These are phyloP conservation scores for Geranium rotundifolium DNA, from an alignment of 345 rosid species.

Conservation along the genomic window DNA sequence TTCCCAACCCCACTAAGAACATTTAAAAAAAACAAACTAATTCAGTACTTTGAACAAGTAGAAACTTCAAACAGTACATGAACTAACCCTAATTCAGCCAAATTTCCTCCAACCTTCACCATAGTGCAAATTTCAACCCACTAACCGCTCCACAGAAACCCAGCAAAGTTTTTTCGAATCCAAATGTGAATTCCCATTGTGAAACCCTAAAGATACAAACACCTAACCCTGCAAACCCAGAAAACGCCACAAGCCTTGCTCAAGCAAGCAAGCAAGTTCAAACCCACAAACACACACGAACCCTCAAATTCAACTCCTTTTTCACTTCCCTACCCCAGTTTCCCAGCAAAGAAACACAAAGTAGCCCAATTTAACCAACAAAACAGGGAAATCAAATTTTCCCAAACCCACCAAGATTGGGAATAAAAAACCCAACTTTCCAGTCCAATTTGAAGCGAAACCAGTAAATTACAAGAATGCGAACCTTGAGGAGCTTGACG, in stretches of 20 bases:
- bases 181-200: not conserved
- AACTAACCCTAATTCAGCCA: too few species aligned
- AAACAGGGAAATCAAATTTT: not conserved
- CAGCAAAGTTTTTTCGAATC: too few species aligned
- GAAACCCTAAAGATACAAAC: not conserved
- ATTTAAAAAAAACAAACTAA: too few species aligned
- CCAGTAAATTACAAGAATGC: conserved; percentile 10
- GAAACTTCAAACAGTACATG: too few species aligned
- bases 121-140: too few species aligned
- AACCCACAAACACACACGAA: not conserved
- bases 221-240: not conserved
- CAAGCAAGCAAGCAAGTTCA: not conserved
- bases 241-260: not conserved
- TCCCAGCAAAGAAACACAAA: conserved; percentile 9
- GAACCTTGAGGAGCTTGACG: conserved; percentile 73
- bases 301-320: not conserved
- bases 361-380: not conserved
- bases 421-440: too few species aligned
- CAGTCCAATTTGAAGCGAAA: conserved; percentile 5
- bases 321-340: not conserved
- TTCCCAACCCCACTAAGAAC: not conserved
- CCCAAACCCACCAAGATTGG: not conserved
- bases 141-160: too few species aligned
- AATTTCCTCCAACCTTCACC: too few species aligned
- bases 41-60: too few species aligned